Evolutionary conservation across 1,284 basidiomycete genomes (phyloP).

Genomic region (Cryptococcus sp.): DNA sequence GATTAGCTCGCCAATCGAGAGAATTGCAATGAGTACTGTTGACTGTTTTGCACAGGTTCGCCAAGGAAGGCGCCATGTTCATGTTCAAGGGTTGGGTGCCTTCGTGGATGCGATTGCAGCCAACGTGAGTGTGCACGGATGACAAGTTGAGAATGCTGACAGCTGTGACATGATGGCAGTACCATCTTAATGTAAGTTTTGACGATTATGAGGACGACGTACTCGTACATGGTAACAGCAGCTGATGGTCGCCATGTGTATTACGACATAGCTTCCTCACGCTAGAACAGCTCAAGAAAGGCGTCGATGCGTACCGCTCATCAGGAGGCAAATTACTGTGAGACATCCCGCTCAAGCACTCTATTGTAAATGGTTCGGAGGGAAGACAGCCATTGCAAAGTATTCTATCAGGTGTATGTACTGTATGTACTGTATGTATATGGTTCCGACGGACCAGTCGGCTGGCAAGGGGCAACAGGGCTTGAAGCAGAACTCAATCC

Average conservation of each 20-base stretch:
- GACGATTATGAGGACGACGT: not conserved
- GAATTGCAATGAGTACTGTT: not conserved
- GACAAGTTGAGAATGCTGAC: not conserved
- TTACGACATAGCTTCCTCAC: slow-evolving; percentile 71
- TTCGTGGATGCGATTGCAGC: slow-evolving; percentile 75
- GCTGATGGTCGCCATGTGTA: slow-evolving; percentile 4
- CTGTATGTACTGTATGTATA: too few species aligned
- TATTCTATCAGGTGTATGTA: too few species aligned
- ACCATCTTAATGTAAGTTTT: slow-evolving; percentile 40
- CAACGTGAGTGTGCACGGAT: slow-evolving; percentile 63
- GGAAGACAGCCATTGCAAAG: too few species aligned
- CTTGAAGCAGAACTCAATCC: too few species aligned
- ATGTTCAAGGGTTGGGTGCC: slow-evolving; percentile 82
- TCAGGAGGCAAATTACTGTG: slow-evolving; percentile 33
- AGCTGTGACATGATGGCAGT: slow-evolving; percentile 5
- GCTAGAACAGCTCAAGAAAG: slow-evolving; percentile 61
- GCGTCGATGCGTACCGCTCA: slow-evolving; percentile 43
- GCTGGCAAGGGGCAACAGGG: too few species aligned
- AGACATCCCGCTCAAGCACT: not conserved
- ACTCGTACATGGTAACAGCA: not conserved
- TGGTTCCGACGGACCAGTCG: too few species aligned
- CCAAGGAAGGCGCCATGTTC: slow-evolving; percentile 80
- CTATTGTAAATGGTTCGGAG: too few species aligned
- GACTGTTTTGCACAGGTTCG: slow-evolving; percentile 49
- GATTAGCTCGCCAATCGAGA: not conserved